phyloP scores from a whole-genome alignment of 2,329 filamentous ascomycete genomes.

The Penicillium sp. region DNA sequence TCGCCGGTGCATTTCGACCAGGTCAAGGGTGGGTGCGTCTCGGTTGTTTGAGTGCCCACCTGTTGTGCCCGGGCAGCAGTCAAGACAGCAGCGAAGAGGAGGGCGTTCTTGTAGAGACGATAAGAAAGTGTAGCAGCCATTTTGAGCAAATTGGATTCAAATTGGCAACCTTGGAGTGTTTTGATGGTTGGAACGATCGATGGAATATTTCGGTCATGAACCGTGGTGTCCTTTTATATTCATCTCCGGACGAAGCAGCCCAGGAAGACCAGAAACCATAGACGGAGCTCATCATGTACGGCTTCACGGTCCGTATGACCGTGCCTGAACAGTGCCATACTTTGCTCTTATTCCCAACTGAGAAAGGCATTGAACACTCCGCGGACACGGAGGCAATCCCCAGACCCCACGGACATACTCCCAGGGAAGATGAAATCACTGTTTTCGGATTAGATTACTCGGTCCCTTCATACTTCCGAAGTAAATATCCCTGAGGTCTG shows the following conservation, averaged over 20 bases:
- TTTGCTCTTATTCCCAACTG: conserved; percentile 9
- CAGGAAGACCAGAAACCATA: neutral
- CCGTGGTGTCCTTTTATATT: conserved; percentile 8
- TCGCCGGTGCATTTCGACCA: too few relatives aligned
- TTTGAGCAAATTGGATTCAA: neutral
- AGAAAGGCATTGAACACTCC: conserved; percentile 14
- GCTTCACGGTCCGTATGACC: conserved; percentile 15
- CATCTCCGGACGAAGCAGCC: neutral
- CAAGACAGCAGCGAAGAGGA: too few relatives aligned
- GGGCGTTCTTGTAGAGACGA: too few relatives aligned
- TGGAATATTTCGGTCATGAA: neutral
- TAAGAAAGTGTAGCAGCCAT: too few relatives aligned
- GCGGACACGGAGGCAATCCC: conserved; percentile 27
- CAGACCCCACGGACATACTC: too few relatives aligned
- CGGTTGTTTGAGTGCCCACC: too few relatives aligned
- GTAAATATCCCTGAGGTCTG: too few relatives aligned
- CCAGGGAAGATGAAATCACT: too few relatives aligned
- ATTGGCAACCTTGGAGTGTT: neutral
- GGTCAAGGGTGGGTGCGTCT: too few relatives aligned
- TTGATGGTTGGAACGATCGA: neutral
- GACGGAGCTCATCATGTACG: conserved; percentile 1
- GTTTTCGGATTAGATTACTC: too few relatives aligned
- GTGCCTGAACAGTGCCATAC: neutral
- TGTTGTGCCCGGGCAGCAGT: too few relatives aligned
- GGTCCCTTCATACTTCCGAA: too few relatives aligned